Percentiles rank a stretch among this genome's conserved stretches.
Conservation (phyloP, 176 grass and related monocot species). For the Juncus effusus region DNA sequence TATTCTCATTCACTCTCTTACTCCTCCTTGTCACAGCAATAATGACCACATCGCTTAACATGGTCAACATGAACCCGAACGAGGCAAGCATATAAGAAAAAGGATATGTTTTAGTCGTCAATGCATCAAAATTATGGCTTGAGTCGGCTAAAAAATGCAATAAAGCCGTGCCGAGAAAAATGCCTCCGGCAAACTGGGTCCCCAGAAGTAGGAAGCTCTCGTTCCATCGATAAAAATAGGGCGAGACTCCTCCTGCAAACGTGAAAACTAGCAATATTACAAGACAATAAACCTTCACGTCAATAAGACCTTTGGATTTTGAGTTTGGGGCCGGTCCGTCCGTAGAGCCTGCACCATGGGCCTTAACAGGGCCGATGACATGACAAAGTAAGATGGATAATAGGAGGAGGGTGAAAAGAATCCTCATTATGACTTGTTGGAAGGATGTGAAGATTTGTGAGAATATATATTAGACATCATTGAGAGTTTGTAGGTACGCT, state of each 20-base stretch:
- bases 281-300: slow-evolving; percentile 77
- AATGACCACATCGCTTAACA: slow-evolving; percentile 57
- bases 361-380: slow-evolving; percentile 31
- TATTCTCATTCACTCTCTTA: slow-evolving; percentile 1
- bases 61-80: slow-evolving; percentile 64
- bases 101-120: slow-evolving; percentile 44
- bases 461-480: not conserved
- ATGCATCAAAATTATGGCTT: slow-evolving; percentile 35
- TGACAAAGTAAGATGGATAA: slow-evolving; percentile 15
- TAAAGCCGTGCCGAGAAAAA: slow-evolving; percentile 69
- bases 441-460: not conserved
- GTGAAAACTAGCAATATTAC: slow-evolving; percentile 69
- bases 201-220: slow-evolving; percentile 70
- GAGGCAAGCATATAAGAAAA: slow-evolving; percentile 80
- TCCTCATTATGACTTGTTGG: not conserved
- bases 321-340: not conserved
- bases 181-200: slow-evolving; percentile 77
- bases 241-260: slow-evolving; percentile 61
- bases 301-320: slow-evolving; percentile 35
- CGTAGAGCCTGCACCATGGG: slow-evolving; percentile 9
- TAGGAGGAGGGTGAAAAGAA: slow-evolving; percentile 22
- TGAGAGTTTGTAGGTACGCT: not conserved
- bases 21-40: slow-evolving; percentile 25
- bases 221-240: slow-evolving; percentile 85
- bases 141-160: slow-evolving; percentile 72